Evolutionary conservation across 257 asterid species (phyloP).

Genomic region (Marsdenia floribunda): DNA sequence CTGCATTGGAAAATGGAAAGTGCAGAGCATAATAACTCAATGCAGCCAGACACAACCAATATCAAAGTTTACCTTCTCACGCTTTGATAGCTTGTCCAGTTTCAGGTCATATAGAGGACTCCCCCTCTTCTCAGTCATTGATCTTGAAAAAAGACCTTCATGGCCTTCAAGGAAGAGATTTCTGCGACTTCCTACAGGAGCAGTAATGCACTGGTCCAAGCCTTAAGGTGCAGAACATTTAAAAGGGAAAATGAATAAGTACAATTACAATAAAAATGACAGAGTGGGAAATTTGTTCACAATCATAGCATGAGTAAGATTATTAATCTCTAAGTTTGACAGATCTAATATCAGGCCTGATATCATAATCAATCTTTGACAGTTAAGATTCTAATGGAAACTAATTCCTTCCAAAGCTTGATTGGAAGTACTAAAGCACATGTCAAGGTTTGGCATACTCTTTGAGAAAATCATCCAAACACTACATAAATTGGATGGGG

Average conservation of each 20-base stretch:
- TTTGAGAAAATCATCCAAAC: background rate
- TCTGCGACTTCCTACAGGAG: constrained; percentile 50
- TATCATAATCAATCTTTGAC: background rate
- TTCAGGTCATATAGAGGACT: constrained; percentile 51
- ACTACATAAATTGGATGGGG: background rate
- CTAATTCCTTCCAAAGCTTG: background rate
- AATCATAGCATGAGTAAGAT: background rate
- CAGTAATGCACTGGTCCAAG: constrained; percentile 60
- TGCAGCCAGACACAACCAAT: background rate
- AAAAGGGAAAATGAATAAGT: background rate
- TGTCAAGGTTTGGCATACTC: background rate
- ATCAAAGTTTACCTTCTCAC: constrained; percentile 53
- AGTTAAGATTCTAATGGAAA: background rate
- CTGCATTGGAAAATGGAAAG: background rate
- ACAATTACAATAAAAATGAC: background rate
- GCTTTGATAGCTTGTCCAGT: constrained; percentile 71
- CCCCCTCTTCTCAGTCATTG: constrained; percentile 64
- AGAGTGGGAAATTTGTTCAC: background rate
- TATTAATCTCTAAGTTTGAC: background rate
- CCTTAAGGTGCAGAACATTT: constrained; percentile 32
- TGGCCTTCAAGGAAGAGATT: constrained; percentile 47
- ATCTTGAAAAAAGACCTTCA: constrained; percentile 45
- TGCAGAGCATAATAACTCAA: background rate
- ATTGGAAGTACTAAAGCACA: background rate
- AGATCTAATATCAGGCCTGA: background rate